phyloP scores from a whole-genome alignment of 495 filamentous ascomycete genomes.

The Aspergillus nidulans region DNA sequence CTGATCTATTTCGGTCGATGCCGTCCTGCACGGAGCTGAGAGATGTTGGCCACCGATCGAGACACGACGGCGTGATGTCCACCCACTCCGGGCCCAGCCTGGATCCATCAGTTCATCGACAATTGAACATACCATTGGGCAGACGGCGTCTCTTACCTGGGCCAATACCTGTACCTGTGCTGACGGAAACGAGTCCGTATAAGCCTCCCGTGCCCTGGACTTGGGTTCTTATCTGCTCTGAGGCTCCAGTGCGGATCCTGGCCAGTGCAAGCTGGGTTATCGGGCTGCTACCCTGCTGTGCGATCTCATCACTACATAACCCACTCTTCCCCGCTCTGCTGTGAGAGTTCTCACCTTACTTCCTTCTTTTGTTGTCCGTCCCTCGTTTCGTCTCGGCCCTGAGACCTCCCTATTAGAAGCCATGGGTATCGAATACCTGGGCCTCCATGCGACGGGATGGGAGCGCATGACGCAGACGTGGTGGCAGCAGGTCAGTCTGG shows the following conservation, averaged over 20 bases:
- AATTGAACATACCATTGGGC: too few species aligned
- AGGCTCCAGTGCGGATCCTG: slow-evolving; percentile 1
- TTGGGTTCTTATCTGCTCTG: background rate
- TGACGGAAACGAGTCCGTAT: background rate
- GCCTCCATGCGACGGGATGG: slow-evolving; percentile 19
- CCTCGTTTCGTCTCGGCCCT: background rate
- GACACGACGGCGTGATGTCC: too few species aligned
- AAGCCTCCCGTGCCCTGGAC: background rate
- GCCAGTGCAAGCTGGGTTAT: background rate
- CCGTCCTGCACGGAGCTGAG: too few species aligned
- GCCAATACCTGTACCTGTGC: too few species aligned
- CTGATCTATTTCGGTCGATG: slow-evolving; percentile 1
- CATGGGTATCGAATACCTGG: slow-evolving; percentile 18
- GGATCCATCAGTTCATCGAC: background rate
- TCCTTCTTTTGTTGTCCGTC: background rate
- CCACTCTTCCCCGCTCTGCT: background rate
- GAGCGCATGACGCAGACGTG: slow-evolving; percentile 18
- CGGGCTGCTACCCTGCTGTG: background rate
- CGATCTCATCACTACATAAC: background rate
- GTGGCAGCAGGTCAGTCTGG: slow-evolving; percentile 15
- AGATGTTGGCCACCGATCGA: too few species aligned
- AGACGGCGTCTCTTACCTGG: background rate
- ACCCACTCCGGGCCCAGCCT: background rate
- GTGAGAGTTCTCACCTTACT: background rate
- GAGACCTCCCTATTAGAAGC: background rate